Base-by-base conservation (phyloP, 306 rosid genomes). In the Medicago ruthenica region DNA sequence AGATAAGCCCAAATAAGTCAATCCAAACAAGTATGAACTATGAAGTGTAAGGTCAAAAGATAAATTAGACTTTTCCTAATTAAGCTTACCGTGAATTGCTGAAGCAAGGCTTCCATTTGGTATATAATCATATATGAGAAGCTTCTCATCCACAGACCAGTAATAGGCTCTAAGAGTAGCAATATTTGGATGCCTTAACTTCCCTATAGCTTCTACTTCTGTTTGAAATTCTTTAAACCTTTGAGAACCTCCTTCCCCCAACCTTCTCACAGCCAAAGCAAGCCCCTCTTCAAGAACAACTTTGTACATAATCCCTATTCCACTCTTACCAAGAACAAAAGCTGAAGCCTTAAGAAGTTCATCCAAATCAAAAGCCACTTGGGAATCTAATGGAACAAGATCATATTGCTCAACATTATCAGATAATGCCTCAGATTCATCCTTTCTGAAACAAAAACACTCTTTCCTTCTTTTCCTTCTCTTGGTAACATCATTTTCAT, bases 271-370 rank as follows among this genome's bases (percentile, higher is more conserved):
- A 21, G 99, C 99, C 76, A 95, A 80, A 57, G 83, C 91, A 22
- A 86, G 82, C 22, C 99, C 99, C 50, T 90, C 97, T 83, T 95
- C 99, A 47, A 92, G 99, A 78, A 95, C 99, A 75, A 95, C 99
- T 78, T 89, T 92, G 87, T 95, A 95, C 76, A 95, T 95, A 81
- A 95, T 95, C 69, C 99, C 99, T 34, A 92, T 90, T 60, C 98
- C 93, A 75, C 97, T 92, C 84, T 92, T 95, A 12, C 99, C 99
- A 13, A 95, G 80, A 77, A 95, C 99, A 76, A 95, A 95, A 67
- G 99, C 99, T 2, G 99, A 95, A 47, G 99, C 99, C 89, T 95
- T 95, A 7, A 95, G 97, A 86, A 95, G 99, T 76, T 95, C 98
- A 70, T 95, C 99, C 70, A 95, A 88, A 89, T 95, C 99, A 81